Evolutionary conservation across 805 yeast species (phyloP).

Genomic region (Kluyveromyces nonfermentans): DNA sequence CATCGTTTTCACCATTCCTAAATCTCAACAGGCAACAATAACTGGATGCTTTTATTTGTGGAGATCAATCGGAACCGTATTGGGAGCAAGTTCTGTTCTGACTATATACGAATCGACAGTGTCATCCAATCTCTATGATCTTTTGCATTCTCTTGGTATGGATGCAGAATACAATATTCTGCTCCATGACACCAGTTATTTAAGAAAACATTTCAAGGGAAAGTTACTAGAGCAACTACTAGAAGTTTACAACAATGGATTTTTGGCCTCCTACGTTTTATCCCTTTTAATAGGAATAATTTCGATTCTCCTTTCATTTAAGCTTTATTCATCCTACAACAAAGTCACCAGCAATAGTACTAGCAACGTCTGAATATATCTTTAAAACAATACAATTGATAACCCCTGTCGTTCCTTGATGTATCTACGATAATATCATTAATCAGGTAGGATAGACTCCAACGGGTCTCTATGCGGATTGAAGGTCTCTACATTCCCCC

Average conservation of each 20-base stretch:
- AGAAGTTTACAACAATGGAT: conserved; percentile 18
- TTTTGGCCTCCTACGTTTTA: conserved; percentile 24
- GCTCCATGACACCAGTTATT: conserved; percentile 22
- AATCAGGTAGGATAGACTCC: conserved; percentile 14
- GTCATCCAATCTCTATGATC: conserved; percentile 24
- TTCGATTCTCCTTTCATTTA: conserved; percentile 12
- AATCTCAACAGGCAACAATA: conserved; percentile 38
- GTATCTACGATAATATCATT: neutral
- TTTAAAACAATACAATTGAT: neutral
- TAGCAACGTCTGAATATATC: neutral
- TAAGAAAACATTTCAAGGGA: conserved; percentile 19
- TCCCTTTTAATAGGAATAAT: conserved; percentile 14
- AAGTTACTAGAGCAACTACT: conserved; percentile 11
- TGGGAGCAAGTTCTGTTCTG: conserved; percentile 37
- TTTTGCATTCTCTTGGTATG: conserved; percentile 21
- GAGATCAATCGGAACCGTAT: conserved; percentile 39
- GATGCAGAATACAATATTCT: conserved; percentile 15
- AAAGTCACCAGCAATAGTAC: neutral
- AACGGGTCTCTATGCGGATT: conserved; percentile 13
- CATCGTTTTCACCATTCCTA: conserved; percentile 37
- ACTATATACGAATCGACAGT: conserved; percentile 31
- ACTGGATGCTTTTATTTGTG: conserved; percentile 42
- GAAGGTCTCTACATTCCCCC: conserved; percentile 10
- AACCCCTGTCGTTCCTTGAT: neutral
- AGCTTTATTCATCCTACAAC: neutral